Conservation (phyloP, 805 yeast species). For the Cyberlindnera subsufficiens region DNA sequence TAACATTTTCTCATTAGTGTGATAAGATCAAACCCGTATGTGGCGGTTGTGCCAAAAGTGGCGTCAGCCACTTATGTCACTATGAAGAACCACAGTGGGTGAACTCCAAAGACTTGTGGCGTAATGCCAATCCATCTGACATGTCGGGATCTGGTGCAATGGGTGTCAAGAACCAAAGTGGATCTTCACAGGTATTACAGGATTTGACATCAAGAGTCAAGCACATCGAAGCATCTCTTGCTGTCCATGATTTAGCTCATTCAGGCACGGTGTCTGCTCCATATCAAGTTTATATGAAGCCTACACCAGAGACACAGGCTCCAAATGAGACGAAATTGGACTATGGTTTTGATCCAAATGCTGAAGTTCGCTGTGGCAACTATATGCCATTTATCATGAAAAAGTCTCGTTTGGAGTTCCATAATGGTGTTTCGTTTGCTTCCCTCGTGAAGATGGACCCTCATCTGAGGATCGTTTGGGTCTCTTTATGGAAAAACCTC, state of each 20-base stretch:
- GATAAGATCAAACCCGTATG: constrained; percentile 47
- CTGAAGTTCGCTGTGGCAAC: constrained; percentile 37
- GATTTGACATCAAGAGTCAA: constrained; percentile 35
- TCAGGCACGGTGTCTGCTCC: constrained; percentile 1
- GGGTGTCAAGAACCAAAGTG: too few relatives aligned
- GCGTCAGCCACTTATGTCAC: constrained; percentile 50
- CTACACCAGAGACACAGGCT: neutral
- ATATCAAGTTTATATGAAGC: constrained; percentile 1
- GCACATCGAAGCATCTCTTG: constrained; percentile 40
- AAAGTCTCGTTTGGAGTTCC: constrained; percentile 36
- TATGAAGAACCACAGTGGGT: constrained; percentile 56
- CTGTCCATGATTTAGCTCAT: constrained; percentile 27
- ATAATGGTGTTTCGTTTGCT: constrained; percentile 49
- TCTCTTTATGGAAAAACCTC: constrained; percentile 16
- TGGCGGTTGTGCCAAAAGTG: constrained; percentile 47
- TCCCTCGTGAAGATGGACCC: constrained; percentile 43
- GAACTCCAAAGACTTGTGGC: constrained; percentile 39
- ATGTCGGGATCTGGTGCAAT: neutral
- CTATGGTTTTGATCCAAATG: constrained; percentile 25
- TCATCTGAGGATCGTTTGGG: constrained; percentile 31
- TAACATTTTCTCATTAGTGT: constrained; percentile 22
- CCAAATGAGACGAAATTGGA: neutral
- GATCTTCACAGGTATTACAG: constrained; percentile 7
- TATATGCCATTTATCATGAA: constrained; percentile 36
- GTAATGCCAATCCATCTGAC: constrained; percentile 26